A percentile compares a stretch with the other conserved stretches of the same genome.
These are phyloP conservation scores for Eimeria acervulina DNA, from an alignment of 169 alveolate species.

Conservation along the genomic window DNA sequence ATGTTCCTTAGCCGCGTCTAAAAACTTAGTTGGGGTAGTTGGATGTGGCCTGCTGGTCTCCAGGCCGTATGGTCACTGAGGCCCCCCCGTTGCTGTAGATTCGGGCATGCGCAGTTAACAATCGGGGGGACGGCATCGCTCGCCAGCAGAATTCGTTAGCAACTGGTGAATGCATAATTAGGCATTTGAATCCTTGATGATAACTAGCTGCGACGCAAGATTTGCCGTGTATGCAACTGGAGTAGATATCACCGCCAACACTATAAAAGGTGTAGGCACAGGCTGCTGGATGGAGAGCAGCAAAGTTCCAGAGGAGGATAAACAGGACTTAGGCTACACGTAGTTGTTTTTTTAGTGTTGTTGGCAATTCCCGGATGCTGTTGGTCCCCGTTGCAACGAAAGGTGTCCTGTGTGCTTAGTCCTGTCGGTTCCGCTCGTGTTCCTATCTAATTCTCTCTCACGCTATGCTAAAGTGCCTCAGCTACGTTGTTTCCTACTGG, in stretches of 20 bases:
- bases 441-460: background rate
- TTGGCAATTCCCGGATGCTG: background rate
- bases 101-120: background rate
- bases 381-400: background rate
- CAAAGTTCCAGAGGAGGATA: background rate
- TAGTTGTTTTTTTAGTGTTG: background rate
- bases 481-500: background rate
- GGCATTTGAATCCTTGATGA: background rate
- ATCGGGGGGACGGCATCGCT: background rate
- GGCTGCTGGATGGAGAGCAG: background rate
- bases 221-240: background rate
- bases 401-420: background rate
- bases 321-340: background rate
- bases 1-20: background rate
- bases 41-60: background rate
- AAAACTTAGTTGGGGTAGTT: background rate
- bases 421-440: background rate
- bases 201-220: background rate
- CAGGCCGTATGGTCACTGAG: constrained; percentile 42
- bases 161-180: background rate
- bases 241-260: background rate
- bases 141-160: background rate
- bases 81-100: background rate
- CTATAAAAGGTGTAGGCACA: background rate
- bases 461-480: background rate